Conservation (phyloP, 345 rosid genomes). For the Trapa incisa region DNA sequence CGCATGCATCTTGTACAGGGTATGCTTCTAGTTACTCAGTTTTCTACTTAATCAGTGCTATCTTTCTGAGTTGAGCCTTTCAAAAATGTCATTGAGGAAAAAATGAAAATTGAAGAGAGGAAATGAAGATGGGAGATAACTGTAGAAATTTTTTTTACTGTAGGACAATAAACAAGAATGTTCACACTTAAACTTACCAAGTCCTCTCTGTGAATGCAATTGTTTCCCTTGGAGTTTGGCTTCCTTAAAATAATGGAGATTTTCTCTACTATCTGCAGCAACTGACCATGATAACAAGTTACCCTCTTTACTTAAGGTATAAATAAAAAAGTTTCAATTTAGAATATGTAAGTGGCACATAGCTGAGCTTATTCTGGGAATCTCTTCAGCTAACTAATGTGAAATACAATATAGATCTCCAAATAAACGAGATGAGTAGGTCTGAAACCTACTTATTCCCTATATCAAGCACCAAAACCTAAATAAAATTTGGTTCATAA, state of each 20-base stretch:
- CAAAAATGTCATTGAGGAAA: background rate
- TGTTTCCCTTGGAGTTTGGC: background rate
- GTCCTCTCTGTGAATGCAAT: background rate
- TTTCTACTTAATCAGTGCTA: background rate
- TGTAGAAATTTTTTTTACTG: background rate
- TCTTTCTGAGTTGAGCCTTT: background rate
- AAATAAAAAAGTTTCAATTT: too few species aligned
- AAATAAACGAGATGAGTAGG: too few species aligned
- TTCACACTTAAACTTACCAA: background rate
- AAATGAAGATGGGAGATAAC: background rate
- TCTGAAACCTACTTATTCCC: too few species aligned
- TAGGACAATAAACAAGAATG: background rate
- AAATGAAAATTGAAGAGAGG: background rate
- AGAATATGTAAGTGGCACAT: too few species aligned
- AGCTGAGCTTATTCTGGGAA: too few species aligned
- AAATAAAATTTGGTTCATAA: too few species aligned
- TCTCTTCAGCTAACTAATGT: too few species aligned
- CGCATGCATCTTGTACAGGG: constrained; percentile 99
- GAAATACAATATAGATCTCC: too few species aligned
- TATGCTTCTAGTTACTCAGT: constrained; percentile 10
- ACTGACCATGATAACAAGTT: background rate
- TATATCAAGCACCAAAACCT: too few species aligned
- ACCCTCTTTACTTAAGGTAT: too few species aligned
- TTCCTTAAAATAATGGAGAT: too few species aligned
- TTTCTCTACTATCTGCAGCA: background rate